Conservation (phyloP, 768 basidiomycete species). For the Hortiboletus campestris region DNA sequence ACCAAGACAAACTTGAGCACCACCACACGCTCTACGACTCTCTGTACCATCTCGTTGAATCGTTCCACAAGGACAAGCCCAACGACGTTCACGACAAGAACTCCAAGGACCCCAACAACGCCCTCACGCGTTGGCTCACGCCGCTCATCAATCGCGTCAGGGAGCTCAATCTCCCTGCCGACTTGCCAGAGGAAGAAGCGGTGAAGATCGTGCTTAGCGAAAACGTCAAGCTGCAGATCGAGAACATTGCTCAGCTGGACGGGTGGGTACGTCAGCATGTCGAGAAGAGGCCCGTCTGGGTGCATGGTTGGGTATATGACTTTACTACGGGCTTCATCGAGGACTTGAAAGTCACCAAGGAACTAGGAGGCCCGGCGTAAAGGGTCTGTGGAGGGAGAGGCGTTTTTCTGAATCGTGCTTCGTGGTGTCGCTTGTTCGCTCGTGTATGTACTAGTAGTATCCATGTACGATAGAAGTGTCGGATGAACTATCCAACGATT, state of each 20-base stretch:
- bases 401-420: neutral
- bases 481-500: too few relatives aligned
- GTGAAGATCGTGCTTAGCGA: slow-evolving; percentile 42
- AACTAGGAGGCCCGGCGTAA: neutral
- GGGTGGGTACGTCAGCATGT: neutral
- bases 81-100: slow-evolving; percentile 4
- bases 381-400: too few relatives aligned
- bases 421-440: neutral
- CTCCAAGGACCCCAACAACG: slow-evolving; percentile 36
- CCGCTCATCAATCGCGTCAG: slow-evolving; percentile 58
- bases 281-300: slow-evolving; percentile 43
- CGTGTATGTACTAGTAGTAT: neutral
- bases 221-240: slow-evolving; percentile 51
- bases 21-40: slow-evolving; percentile 16
- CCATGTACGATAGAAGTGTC: neutral
- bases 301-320: slow-evolving; percentile 77
- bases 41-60: slow-evolving; percentile 8
- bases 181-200: slow-evolving; percentile 28
- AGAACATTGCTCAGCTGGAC: neutral
- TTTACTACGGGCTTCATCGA: slow-evolving; percentile 54
- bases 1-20: neutral
- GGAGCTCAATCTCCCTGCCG: slow-evolving; percentile 35
- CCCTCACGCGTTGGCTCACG: slow-evolving; percentile 68
- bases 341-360: slow-evolving; percentile 52
- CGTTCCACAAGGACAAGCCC: slow-evolving; percentile 25